Conservation (phyloP, 2,329 filamentous ascomycete species). For the Xylogone sp. region DNA sequence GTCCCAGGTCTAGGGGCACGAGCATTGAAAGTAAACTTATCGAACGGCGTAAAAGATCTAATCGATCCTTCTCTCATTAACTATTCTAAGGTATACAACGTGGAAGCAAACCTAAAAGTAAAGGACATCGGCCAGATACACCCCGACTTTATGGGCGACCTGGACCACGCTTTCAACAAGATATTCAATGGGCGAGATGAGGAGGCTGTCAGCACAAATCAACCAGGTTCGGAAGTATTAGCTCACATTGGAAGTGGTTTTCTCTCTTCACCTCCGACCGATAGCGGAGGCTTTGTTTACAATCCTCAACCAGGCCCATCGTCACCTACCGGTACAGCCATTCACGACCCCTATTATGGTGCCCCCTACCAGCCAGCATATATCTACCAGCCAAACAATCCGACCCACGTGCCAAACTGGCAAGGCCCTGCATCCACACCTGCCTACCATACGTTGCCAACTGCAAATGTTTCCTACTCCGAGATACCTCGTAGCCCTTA, state of each 20-base stretch:
- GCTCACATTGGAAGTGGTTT: background rate
- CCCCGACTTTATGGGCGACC: background rate
- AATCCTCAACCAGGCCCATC: no score
- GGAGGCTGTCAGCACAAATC: background rate
- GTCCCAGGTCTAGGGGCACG: slow-evolving; percentile 9
- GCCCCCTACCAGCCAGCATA: no score
- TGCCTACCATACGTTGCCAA: no score
- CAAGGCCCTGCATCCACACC: background rate
- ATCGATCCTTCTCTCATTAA: slow-evolving; percentile 16
- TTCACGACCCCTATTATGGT: no score
- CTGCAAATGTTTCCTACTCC: background rate
- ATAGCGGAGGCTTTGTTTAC: background rate
- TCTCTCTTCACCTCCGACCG: background rate
- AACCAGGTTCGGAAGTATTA: background rate
- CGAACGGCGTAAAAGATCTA: slow-evolving; percentile 6
- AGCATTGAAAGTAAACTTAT: slow-evolving; percentile 12
- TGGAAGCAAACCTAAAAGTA: slow-evolving; percentile 21
- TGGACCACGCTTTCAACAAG: background rate
- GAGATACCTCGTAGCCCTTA: no score
- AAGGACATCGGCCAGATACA: background rate
- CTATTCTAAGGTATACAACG: slow-evolving; percentile 16
- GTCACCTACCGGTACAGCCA: no score
- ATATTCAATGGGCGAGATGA: background rate
- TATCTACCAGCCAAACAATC: no score
- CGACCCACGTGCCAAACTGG: no score